These are phyloP conservation scores for Hyphodiscus sp. DNA, from an alignment of 2,329 filamentous ascomycete genomes.

Conservation along the genomic window DNA sequence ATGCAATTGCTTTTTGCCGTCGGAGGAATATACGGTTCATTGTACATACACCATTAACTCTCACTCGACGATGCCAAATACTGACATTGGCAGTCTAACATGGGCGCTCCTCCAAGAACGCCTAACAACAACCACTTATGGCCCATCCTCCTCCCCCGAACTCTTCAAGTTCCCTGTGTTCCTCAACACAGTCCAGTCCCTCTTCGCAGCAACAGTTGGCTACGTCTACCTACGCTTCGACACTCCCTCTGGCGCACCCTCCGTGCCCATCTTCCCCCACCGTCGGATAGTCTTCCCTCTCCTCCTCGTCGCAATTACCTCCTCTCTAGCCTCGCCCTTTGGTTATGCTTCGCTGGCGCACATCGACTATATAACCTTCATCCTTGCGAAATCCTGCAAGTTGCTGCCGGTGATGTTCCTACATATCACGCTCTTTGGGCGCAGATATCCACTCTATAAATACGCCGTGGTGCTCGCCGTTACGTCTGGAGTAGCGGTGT, in stretches of 20 bases:
- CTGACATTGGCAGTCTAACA: constrained; percentile 56
- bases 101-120: constrained; percentile 98
- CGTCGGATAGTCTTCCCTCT: constrained; percentile 69
- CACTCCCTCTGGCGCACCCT: constrained; percentile 43
- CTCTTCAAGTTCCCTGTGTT: constrained; percentile 92
- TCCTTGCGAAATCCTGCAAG: constrained; percentile 97
- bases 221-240: constrained; percentile 70
- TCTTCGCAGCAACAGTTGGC: constrained; percentile 78
- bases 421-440: constrained; percentile 85
- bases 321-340: constrained; percentile 86
- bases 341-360: constrained; percentile 89
- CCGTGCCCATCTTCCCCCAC: constrained; percentile 70
- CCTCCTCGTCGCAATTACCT: constrained; percentile 77
- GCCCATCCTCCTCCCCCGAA: constrained; percentile 53
- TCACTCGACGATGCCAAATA: not conserved
- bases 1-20: constrained; percentile 79
- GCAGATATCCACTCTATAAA: constrained; percentile 89
- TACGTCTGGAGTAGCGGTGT: constrained; percentile 86
- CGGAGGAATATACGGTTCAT: constrained; percentile 93
- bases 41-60: constrained; percentile 52
- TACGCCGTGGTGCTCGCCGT: constrained; percentile 90
- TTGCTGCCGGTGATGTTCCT: constrained; percentile 97
- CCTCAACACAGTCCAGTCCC: constrained; percentile 91
- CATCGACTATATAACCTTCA: constrained; percentile 97
- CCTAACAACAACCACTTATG: constrained; percentile 88